Base-by-base conservation (phyloP, 2,329 filamentous ascomycete species). In the Monilinia laxa region DNA sequence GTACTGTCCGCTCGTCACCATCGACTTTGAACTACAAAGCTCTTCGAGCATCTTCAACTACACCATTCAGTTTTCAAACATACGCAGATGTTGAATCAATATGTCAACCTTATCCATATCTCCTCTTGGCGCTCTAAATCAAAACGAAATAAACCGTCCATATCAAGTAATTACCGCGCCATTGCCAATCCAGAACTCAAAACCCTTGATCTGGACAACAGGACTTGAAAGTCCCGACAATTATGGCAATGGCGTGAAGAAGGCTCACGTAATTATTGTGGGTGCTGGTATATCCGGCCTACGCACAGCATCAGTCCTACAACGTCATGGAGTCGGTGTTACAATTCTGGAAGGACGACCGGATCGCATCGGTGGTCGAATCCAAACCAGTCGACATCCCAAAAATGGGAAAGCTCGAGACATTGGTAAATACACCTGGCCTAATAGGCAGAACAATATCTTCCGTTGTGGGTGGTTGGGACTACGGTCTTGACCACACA, bases 211-310 rank as follows among this genome's bases (percentile, higher is more conserved):
- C n/a, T 63, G 67, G 62, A 64, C 65, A 49, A 65, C 62, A 64
- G 60, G 51, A 68, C 68, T 69, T 71, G 68, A 71, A 65, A 67
- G 53, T 31, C 56, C 20, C 54, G 67, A 56, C 25, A 60, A 62
- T 58, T 56, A 42, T 67, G 64, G 59, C 64, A 64, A 45, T 63
- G 64, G 56, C 64, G 64, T 42, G 73, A 69, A 74, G 75, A 70
- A 77, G 74, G 68, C 76, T 76, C 71, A 78, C 75, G 77, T 86
- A 28, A 79, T 83, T 62, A 77, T 87, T 53, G 78, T 87, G 11
- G 85, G 84, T 31, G 84, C 83, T 31, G 85, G 85, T 4, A 80
- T 86, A 52, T 82, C 84, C n/a, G 85, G 84, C 0, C 75, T 87
- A 55, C 78, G 83, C 68, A 84, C 82, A 68, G 84, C 84, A 35